Conservation (phyloP, 2,329 filamentous ascomycete species). For the Fusarium mundagurra region DNA sequence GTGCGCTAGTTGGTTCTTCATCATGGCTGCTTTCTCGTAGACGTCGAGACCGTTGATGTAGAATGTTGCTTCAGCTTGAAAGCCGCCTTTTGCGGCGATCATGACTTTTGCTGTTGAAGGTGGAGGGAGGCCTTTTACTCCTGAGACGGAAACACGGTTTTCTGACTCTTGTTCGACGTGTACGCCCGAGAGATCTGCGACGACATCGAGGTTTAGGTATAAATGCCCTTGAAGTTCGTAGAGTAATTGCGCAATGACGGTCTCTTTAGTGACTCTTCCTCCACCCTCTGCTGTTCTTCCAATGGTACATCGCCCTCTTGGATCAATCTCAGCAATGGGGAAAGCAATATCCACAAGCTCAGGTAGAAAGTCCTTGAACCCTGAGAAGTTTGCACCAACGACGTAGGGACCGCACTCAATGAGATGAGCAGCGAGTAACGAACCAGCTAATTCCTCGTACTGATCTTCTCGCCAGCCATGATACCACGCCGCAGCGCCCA, state of each 20-base stretch:
- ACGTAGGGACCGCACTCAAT: conserved; percentile 66
- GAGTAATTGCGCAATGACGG: conserved; percentile 51
- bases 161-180: conserved; percentile 56
- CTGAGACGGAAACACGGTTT: conserved; percentile 47
- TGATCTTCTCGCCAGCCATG: conserved; percentile 60
- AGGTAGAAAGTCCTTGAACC: conserved; percentile 49
- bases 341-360: conserved; percentile 47
- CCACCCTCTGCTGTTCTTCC: conserved; percentile 48
- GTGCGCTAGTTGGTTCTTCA: conserved; percentile 51
- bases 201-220: conserved; percentile 57
- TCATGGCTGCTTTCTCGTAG: conserved; percentile 54
- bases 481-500: conserved; percentile 66
- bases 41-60: conserved; percentile 56
- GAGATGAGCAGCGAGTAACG: conserved; percentile 62
- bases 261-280: conserved; percentile 51
- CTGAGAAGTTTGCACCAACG: conserved; percentile 64
- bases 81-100: conserved; percentile 55
- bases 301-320: conserved; percentile 47
- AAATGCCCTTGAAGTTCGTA: conserved; percentile 58
- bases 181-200: conserved; percentile 50
- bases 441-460: conserved; percentile 60
- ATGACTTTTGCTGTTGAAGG: conserved; percentile 50
- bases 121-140: conserved; percentile 43
- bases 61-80: conserved; percentile 57
- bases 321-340: conserved; percentile 52